Evolutionary conservation across 2,329 filamentous ascomycete species (phyloP), one percentile per base, ranked within the genome.

Genomic region (Zalaria obscura): DNA sequence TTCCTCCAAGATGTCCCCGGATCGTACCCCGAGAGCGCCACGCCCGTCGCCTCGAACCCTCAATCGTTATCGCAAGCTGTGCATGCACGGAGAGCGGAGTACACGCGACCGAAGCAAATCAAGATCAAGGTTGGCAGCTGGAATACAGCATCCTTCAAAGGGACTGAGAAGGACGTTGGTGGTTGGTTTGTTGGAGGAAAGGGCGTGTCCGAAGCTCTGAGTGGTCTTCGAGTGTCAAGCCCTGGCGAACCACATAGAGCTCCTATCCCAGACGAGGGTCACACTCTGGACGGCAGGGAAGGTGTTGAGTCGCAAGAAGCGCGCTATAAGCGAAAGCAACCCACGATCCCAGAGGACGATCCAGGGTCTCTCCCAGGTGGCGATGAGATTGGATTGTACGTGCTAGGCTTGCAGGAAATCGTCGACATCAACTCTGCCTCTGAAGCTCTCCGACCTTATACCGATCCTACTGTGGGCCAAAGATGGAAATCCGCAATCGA

Each of bases 71-170:
- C 69, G 2, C 69, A 73, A 40, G 72, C 70, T 2, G 60, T 96
- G 33, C 75, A 80, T 55, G 78, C 82, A 33, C 75, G 91, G 41
- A 75, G 79, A 53, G 65, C 74, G 38, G 88, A 96, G 59, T 98
- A 88, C 58, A 80, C 82, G 26, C 75, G 78, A 32, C 75, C 78
- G 35, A 79, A 79, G 57, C 73, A 73, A 39, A 76, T 94, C 51
- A 80, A 79, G 49, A 75, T 98, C 60, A 95, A 95, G 63, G 73
- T 98, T 40, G 91, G 89, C 35, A 82, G 84, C 0, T 98, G 91
- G 91, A 98, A 98, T 61, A 85, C 94, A 10, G 91, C 87, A 3
- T 79, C 81, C 1, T 79, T 83, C 48, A 77, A 83, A 8, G 86
- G 83, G 25, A 87, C 86, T 0, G 87, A 94, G 59, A 83, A 85